A percentile compares a stretch with the other conserved stretches of the same genome.
These are phyloP conservation scores for Naganishia friedmannii DNA, from an alignment of 768 basidiomycete species.

Conservation along the genomic window DNA sequence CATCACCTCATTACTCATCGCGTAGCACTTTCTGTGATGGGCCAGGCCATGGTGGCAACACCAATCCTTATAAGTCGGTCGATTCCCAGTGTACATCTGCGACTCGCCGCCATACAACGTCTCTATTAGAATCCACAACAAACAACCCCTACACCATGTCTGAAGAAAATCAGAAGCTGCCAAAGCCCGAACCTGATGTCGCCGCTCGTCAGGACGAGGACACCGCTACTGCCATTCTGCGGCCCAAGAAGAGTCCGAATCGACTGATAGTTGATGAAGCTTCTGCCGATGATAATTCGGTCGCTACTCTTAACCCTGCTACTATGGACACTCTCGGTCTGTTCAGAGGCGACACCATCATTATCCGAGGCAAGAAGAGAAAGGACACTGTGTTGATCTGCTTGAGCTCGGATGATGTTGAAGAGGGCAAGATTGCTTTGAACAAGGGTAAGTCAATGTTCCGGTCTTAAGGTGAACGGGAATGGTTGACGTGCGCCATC, in stretches of 20 bases:
- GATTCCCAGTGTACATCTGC: neutral
- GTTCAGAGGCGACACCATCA: slow-evolving; percentile 96
- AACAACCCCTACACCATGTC: slow-evolving; percentile 7
- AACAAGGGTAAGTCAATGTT: slow-evolving; percentile 67
- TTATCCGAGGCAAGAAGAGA: slow-evolving; percentile 92
- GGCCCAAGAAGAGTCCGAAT: slow-evolving; percentile 98
- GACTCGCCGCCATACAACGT: neutral
- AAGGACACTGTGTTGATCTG: slow-evolving; percentile 97
- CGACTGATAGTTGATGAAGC: slow-evolving; percentile 96
- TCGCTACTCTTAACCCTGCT: slow-evolving; percentile 89
- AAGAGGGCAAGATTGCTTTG: slow-evolving; percentile 95
- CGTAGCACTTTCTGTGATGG: slow-evolving; percentile 11
- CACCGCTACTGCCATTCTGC: slow-evolving; percentile 86
- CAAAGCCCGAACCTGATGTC: slow-evolving; percentile 59
- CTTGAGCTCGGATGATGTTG: slow-evolving; percentile 89
- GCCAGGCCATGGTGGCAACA: slow-evolving; percentile 1
- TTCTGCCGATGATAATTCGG: slow-evolving; percentile 94
- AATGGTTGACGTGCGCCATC: too few species aligned
- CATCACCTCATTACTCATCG: slow-evolving; percentile 23
- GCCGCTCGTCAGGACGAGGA: slow-evolving; percentile 59
- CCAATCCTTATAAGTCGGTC: slow-evolving; percentile 16
- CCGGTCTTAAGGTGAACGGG: too few species aligned
- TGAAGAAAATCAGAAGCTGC: slow-evolving; percentile 4
- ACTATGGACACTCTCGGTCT: slow-evolving; percentile 92
- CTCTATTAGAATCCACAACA: neutral